Evolutionary conservation across 345 rosid genomes (phyloP), one percentile per base, ranked within the genome.

Genomic region (Tarenaya hassleriana): DNA sequence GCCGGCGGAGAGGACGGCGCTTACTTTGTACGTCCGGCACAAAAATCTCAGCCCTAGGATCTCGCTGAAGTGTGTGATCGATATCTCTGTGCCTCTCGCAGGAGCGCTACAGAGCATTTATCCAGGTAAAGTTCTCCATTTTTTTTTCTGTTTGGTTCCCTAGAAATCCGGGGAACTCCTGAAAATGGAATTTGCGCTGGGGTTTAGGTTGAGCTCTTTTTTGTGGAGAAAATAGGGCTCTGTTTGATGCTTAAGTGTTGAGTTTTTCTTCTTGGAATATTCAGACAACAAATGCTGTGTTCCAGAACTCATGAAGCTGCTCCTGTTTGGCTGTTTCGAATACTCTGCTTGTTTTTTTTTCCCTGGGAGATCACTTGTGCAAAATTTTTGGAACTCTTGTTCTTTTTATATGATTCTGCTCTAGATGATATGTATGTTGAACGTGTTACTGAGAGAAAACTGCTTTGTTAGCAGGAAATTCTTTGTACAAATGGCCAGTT

Each of bases 401-500:
- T n/a, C n/a, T n/a, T n/a, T n/a, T n/a, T n/a, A n/a, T n/a, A 24
- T 24, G 29, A 24, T 24, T 5, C 29, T 24, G 29, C 5, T 24
- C 29, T 24, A 5, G 29, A 24, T 24, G 29, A 24, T 24, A 24
- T n/a, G 40, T 9, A 9, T 10, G 13, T 46, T 27, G 18, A 1
- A 12, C 27, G 45, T 7, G 9, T 3, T 24, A 48, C 19, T 59
- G n/a, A 40, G 3, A 49, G 18, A 53, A 14, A 35, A 11, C 19
- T 20, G 7, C 1, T 7, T 13, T 45, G 44, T 10, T 12, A 27
- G 34, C 34, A 66, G 62, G 65, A 52, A 40, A 40, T 7, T 60
- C 10, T 34, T 6, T n/a, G 14, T 40, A 16, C n/a, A 17, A 27
- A 75, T 75, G 79, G 72, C 76, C 50, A 68, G 46, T 32, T 41